Evolutionary conservation across 202 grass and related monocot genomes (phyloP).

Genomic region (Miscanthus sacchariflorus): DNA sequence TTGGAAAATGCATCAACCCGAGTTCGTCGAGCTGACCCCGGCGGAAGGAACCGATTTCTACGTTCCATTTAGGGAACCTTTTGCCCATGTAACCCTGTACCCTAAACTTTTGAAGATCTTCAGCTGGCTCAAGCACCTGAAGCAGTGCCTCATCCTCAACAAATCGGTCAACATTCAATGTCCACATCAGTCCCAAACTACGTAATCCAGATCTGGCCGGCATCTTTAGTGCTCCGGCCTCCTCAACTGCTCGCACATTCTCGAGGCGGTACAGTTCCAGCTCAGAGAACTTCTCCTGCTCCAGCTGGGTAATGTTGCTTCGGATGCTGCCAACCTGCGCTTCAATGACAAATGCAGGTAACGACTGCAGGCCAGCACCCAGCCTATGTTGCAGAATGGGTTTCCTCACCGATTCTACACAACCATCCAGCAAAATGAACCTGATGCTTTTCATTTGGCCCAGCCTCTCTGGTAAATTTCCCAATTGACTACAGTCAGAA

Average conservation of each 20-base stretch:
- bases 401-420: conserved; percentile 18
- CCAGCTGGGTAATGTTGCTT: conserved; percentile 5
- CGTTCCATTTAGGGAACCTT: not conserved
- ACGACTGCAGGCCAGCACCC: conserved; percentile 21
- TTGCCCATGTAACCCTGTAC: conserved; percentile 36
- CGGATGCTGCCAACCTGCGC: not conserved
- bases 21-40: not conserved
- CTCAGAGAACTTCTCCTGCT: conserved; percentile 22
- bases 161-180: not conserved
- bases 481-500: not conserved
- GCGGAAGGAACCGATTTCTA: not conserved
- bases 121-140: conserved; percentile 11
- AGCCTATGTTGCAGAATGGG: conserved; percentile 8
- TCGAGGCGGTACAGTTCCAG: conserved; percentile 34
- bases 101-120: not conserved
- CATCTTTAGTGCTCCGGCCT: conserved; percentile 24
- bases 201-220: not conserved
- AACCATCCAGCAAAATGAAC: conserved; percentile 24
- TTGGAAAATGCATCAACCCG: conserved; percentile 4
- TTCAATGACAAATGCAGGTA: conserved; percentile 30
- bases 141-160: conserved; percentile 16
- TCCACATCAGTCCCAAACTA: conserved; percentile 36
- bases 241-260: not conserved
- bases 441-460: conserved; percentile 1
- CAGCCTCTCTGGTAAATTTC: not conserved